phyloP scores from a whole-genome alignment of 805 yeast species.

The Geotrichum ghanense region DNA sequence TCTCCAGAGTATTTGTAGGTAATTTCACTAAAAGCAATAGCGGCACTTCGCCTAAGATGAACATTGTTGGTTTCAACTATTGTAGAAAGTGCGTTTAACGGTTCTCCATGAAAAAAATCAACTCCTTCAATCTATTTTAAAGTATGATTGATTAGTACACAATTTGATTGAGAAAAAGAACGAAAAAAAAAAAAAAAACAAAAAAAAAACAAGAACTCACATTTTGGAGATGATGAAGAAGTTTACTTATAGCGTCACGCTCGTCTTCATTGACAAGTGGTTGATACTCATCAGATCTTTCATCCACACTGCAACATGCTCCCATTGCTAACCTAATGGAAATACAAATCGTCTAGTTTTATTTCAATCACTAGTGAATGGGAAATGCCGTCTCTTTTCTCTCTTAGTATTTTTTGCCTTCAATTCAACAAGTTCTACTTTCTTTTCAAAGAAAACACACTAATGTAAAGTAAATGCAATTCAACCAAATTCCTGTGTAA shows the following conservation, averaged over 20 bases:
- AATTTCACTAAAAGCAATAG: slow-evolving; percentile 95
- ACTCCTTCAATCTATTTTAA: slow-evolving; percentile 44
- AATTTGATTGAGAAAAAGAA: too few relatives aligned
- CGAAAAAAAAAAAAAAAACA: neutral
- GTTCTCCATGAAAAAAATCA: slow-evolving; percentile 79
- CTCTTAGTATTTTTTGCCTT: too few relatives aligned
- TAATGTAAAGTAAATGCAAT: too few relatives aligned
- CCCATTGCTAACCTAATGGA: too few relatives aligned
- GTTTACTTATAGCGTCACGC: slow-evolving; percentile 87
- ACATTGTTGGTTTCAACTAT: slow-evolving; percentile 90
- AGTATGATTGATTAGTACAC: too few relatives aligned
- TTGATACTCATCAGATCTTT: neutral
- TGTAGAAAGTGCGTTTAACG: slow-evolving; percentile 77
- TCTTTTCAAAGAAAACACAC: too few relatives aligned
- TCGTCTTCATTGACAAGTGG: slow-evolving; percentile 90
- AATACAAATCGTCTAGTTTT: too few relatives aligned
- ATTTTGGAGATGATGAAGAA: slow-evolving; percentile 81
- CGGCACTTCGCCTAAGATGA: slow-evolving; percentile 93
- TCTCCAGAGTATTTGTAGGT: slow-evolving; percentile 78
- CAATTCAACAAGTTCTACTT: too few relatives aligned
- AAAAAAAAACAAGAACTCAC: slow-evolving; percentile 16
- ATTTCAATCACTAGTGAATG: too few relatives aligned
- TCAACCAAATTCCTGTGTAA: too few relatives aligned
- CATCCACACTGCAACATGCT: neutral
- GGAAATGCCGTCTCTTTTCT: too few relatives aligned